Evolutionary conservation across 345 rosid species (phyloP), one percentile per base, ranked within the genome.

Genomic region (Gossypium anomalum): DNA sequence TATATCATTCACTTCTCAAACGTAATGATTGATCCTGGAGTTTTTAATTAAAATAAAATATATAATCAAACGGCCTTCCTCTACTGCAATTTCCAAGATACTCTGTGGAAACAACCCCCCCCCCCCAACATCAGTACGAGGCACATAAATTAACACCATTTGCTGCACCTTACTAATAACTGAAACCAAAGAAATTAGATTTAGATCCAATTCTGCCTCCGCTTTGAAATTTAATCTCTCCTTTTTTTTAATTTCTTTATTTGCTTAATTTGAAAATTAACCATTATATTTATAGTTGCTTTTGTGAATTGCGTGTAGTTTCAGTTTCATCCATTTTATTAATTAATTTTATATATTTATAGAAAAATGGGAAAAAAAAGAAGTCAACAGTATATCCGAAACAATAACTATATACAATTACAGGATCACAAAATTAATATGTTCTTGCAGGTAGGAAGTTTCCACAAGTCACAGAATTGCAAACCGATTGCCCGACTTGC

Each of bases 1-100:
- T 38, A 17, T 17, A 45, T 1, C 10, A n/a, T 4, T 19, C 6
- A 49, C 6, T 45, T 67, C 55, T 45, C 71, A 45, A 45, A 20
- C 2, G 44, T 12, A 49, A 49, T 68, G 16, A 68, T 68, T 68
- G 43, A 25, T 27, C 6, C 19, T n/a, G 29, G 11, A 22, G 14
- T 22, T 45, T 23, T 58, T 60, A 59, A 4, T 34, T 34, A 34
- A 34, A 34, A 34, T 34, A 29, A 29, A 22, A 25, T 23, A 67
- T 29, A 13, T 9, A 55, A 58, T 11, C 19, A 60, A 27, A 29
- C 19, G 12, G 44, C 19, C 7, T 29, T 61, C 15, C 47, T 41
- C 0, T 1, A 34, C 51, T 47, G 19, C 78, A 79, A 71, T 63
- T 79, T 56, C 78, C 73, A 1, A 79, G 68, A 57, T 58, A 4